Evolutionary conservation across 2,329 filamentous ascomycete genomes (phyloP).

Genomic region (Penicillium nordicum): DNA sequence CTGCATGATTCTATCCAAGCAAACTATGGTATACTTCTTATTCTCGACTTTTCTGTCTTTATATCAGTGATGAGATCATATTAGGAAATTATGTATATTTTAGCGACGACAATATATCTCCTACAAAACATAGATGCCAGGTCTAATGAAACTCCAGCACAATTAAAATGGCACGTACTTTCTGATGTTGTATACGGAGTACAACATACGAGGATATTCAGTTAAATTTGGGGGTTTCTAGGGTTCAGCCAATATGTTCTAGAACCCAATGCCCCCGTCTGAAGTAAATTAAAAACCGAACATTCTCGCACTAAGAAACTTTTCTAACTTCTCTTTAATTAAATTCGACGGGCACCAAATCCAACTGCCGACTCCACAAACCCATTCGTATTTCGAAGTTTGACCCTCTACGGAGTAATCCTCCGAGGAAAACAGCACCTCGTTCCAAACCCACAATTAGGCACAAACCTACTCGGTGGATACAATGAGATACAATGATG

Average conservation of each 20-base stretch:
- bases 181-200: no score
- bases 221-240: neutral
- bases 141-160: neutral
- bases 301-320: neutral
- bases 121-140: neutral
- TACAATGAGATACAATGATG: neutral
- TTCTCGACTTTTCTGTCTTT: neutral
- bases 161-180: neutral
- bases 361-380: neutral
- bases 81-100: neutral
- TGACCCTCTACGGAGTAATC: neutral
- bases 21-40: neutral
- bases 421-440: no score
- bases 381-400: neutral
- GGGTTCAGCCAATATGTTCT: neutral
- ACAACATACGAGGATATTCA: neutral
- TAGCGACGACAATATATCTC: neutral
- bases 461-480: neutral
- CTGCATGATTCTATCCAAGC: slow-evolving; percentile 14
- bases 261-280: slow-evolving; percentile 1
- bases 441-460: neutral
- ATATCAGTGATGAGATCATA: neutral
- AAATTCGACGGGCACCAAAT: neutral
- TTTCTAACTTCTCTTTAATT: neutral
- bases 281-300: slow-evolving; percentile 2